Evolutionary conservation across 1,139 yeast species (phyloP).

Genomic region (Geotrichum restrictum): DNA sequence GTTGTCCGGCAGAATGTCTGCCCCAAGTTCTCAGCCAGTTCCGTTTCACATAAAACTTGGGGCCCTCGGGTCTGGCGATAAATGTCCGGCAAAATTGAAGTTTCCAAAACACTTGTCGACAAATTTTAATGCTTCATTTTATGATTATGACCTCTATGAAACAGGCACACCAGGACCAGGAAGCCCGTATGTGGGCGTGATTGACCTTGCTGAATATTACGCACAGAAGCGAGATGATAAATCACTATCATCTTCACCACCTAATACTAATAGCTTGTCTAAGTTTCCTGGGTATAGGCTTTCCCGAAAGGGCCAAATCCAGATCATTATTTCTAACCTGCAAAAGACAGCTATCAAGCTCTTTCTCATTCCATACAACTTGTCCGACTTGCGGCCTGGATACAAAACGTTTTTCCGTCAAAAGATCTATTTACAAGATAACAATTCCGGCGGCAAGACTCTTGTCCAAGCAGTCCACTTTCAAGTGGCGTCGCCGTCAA

Average conservation of each 20-base stretch:
- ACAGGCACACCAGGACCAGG: slow-evolving; percentile 30
- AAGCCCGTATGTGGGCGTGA: slow-evolving; percentile 43
- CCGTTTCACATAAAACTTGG: slow-evolving; percentile 35
- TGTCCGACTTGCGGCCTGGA: slow-evolving; percentile 34
- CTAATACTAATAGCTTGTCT: slow-evolving; percentile 17
- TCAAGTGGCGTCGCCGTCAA: slow-evolving; percentile 36
- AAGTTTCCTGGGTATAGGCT: slow-evolving; percentile 42
- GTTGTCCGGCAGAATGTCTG: slow-evolving; percentile 38
- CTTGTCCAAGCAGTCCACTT: slow-evolving; percentile 37
- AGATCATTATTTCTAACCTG: slow-evolving; percentile 42
- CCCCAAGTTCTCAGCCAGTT: slow-evolving; percentile 36
- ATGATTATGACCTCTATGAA: slow-evolving; percentile 32
- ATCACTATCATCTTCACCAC: too few relatives aligned
- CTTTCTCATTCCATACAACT: slow-evolving; percentile 42
- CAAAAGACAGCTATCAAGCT: slow-evolving; percentile 42
- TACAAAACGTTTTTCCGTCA: slow-evolving; percentile 39
- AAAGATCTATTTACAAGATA: slow-evolving; percentile 28
- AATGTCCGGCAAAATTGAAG: slow-evolving; percentile 25
- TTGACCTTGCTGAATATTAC: slow-evolving; percentile 38
- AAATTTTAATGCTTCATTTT: slow-evolving; percentile 40
- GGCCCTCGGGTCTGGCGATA: slow-evolving; percentile 30
- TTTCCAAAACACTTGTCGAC: slow-evolving; percentile 34
- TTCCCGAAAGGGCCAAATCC: slow-evolving; percentile 43
- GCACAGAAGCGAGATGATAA: slow-evolving; percentile 32
- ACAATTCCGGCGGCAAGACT: slow-evolving; percentile 3